phyloP scores from a whole-genome alignment of 345 rosid genomes.

The Populus pruinosa region DNA sequence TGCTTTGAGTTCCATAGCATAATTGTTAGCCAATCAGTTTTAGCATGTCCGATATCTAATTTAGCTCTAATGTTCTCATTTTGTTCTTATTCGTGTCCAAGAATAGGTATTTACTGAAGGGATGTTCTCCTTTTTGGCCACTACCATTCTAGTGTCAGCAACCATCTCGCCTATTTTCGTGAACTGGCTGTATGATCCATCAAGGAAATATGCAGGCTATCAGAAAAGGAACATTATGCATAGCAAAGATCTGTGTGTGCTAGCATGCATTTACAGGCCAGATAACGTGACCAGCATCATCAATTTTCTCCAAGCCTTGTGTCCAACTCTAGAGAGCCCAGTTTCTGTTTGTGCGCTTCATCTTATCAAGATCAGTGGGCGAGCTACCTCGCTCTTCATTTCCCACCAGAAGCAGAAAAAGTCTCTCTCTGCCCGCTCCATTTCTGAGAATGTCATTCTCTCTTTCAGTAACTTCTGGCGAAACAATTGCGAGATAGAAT shows the following conservation, averaged over 20 bases:
- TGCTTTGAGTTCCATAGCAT: no score
- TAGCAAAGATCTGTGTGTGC: slow-evolving; percentile 26
- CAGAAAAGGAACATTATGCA: slow-evolving; percentile 34
- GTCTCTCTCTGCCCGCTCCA: not conserved
- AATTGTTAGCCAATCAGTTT: no score
- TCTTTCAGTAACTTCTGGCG: slow-evolving; percentile 25
- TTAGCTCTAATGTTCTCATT: no score
- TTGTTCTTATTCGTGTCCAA: no score
- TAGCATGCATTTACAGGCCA: slow-evolving; percentile 33
- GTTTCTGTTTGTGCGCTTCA: slow-evolving; percentile 29
- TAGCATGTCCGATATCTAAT: no score
- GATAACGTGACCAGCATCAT: slow-evolving; percentile 27
- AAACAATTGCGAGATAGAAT: slow-evolving; percentile 6
- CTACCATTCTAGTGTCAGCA: slow-evolving; percentile 8
- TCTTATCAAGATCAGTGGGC: slow-evolving; percentile 37
- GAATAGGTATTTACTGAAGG: not conserved
- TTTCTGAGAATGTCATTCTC: slow-evolving; percentile 22
- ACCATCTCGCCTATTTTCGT: slow-evolving; percentile 27
- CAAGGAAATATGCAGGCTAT: slow-evolving; percentile 23
- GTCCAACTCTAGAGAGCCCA: slow-evolving; percentile 15
- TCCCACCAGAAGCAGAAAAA: slow-evolving; percentile 11
- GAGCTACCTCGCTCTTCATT: slow-evolving; percentile 31
- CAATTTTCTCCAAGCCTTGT: slow-evolving; percentile 30
- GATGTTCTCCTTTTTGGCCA: not conserved
- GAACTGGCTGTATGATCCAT: slow-evolving; percentile 41